Evolutionary conservation across 2,329 filamentous ascomycete genomes (phyloP), one percentile per base, ranked within the genome.

Genomic region (Reticulascus tulasneorum): DNA sequence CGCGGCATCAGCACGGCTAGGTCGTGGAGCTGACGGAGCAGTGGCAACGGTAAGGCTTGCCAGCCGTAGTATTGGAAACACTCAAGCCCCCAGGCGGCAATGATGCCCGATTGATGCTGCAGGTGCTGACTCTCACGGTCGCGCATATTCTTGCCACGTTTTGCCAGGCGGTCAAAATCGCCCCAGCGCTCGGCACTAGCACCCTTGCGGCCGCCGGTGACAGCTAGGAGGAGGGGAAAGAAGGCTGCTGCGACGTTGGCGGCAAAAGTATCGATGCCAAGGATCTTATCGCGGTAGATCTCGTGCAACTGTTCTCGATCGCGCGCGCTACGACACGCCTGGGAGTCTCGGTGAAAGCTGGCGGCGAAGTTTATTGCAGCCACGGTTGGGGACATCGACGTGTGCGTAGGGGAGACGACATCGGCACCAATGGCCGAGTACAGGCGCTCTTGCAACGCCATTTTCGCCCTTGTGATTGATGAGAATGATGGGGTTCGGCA

Each of bases 261-360:
- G 7, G 29, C 29, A 9, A 30, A 15, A 9, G 18, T 21, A 21
- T 30, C 29, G 29, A 30, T 21, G 18, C 18, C 29, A 21, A 30
- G 29, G 11, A 30, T 30, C 29, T 30, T 30, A 21, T 30, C 29
- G 6, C 29, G 29, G 11, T 30, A 30, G 3, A 13, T 22, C 29
- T 30, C 29, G 9, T 30, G 18, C 6, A 30, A n/a, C 9, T 21
- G 16, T 13, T 21, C 18, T n/a, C 29, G 29, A 18, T 30, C 29
- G 7, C 7, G 18, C 29, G 29, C 16, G 11, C 29, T 17, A 9
- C 18, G 29, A 21, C 29, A 30, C 6, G 29, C 29, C 18, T 30
- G 29, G 29, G 29, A 18, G 12, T 30, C 29, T n/a, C 29, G 29
- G 29, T 30, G 29, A n/a, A 30, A 30, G 17, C 29, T 30, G 18